These are phyloP conservation scores for Cutaneotrichosporon cavernicola DNA, from an alignment of 1,284 basidiomycete genomes.

Conservation along the genomic window DNA sequence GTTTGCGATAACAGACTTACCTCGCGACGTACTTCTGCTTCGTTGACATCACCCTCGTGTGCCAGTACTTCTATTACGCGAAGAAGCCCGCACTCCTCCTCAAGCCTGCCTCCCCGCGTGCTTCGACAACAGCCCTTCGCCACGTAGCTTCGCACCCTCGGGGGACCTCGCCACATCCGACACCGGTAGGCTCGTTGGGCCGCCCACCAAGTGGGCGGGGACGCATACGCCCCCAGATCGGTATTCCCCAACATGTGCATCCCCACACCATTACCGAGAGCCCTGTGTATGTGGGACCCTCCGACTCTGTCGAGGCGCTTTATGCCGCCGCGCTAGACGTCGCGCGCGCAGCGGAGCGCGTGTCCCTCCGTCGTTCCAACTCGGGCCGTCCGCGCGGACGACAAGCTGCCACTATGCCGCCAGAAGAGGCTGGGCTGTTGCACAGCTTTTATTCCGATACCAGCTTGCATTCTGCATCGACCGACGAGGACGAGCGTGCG, in stretches of 20 bases:
- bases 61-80: constrained; percentile 75
- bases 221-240: constrained; percentile 5
- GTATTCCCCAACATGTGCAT: background rate
- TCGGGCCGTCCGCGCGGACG: constrained; percentile 19
- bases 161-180: background rate
- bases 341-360: constrained; percentile 51
- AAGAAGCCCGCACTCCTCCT: background rate
- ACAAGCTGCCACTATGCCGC: constrained; percentile 14
- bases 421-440: constrained; percentile 1
- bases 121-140: constrained; percentile 1
- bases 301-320: constrained; percentile 40
- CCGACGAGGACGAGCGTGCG: constrained; percentile 18
- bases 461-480: constrained; percentile 12
- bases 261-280: constrained; percentile 10
- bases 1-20: constrained; percentile 62
- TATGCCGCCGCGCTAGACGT: constrained; percentile 52
- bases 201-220: constrained; percentile 13
- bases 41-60: constrained; percentile 70
- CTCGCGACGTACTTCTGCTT: constrained; percentile 83
- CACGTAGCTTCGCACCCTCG: background rate
- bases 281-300: constrained; percentile 19
- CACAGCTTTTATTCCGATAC: constrained; percentile 41
- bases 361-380: constrained; percentile 27
- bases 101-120: constrained; percentile 12
- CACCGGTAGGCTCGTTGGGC: background rate